Evolutionary conservation across 345 rosid genomes (phyloP), one percentile per base, ranked within the genome.

Genomic region (Leavenworthia alabamica): DNA sequence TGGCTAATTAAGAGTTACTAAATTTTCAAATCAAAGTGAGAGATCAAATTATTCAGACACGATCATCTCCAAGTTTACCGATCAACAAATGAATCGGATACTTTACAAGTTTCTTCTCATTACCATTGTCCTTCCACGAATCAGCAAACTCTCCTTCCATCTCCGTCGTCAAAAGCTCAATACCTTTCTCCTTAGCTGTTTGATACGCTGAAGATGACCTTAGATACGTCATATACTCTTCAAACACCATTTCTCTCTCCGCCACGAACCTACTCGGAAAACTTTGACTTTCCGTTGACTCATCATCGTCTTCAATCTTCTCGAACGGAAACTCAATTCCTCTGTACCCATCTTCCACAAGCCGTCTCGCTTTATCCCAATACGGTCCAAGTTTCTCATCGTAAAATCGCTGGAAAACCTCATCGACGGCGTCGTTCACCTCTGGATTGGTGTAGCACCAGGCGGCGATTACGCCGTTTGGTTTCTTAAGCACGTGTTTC

Each of bases 391-490:
- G 59, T 36, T 56, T 81, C 3, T 78, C 61, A 2, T 8, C 0
- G 76, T 89, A 83, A 36, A 82, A 85, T 9, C 78, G 75, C 8
- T 28, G 16, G 62, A 86, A 79, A 12, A 83, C 78, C 3, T 75
- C 27, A 62, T 92, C 89, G 0, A 92, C 78, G 3, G 80, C 13
- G 51, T 36, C 37, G 56, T 80, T 76, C 19, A 90, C 75, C 67
- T 82, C 65, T 8, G 93, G 95, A 5, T 48, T 46, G 3, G 88
- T 82, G 84, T 90, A 90, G 83, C 97, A 87, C 93, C 97, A 87
- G 0, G 90, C 82, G 0, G 90, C 95, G 31, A 87, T 15, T 8
- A 83, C 87, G 0, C 97, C 97, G 17, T 82, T 3, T 7, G 97
- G 95, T 43, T 83, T 90, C 52, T 83, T 82, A 57, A 92, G 83